Percentiles rank a stretch among this genome's conserved stretches.
phyloP scores from a whole-genome alignment of 169 alveolate genomes.

The Plasmodium inui region DNA sequence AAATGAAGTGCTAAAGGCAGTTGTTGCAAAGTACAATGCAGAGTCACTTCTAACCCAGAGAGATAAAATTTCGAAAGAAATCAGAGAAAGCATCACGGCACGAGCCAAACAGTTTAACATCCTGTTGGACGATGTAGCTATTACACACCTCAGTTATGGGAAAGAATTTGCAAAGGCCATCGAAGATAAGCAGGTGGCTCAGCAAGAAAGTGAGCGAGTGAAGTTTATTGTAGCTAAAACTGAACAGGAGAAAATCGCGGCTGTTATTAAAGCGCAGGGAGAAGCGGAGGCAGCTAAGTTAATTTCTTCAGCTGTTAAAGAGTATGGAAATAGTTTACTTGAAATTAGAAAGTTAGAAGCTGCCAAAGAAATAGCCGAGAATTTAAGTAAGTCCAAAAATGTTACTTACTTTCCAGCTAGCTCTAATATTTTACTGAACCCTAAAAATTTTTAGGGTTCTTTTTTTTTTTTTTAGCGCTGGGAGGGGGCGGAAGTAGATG shows the following conservation, averaged over 20 bases:
- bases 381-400: conserved; percentile 92
- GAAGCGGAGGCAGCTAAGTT: conserved; percentile 98
- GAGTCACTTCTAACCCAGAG: conserved; percentile 96
- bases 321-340: conserved; percentile 94
- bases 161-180: conserved; percentile 97
- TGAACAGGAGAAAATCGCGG: conserved; percentile 96
- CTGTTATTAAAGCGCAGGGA: conserved; percentile 97
- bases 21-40: conserved; percentile 97
- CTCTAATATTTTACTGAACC: conserved; percentile 79
- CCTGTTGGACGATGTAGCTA: conserved; percentile 96
- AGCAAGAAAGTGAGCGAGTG: conserved; percentile 97
- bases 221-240: conserved; percentile 96
- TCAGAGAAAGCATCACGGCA: conserved; percentile 92
- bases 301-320: conserved; percentile 94
- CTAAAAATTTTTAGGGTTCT: conserved; percentile 12
- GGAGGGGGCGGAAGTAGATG: background rate
- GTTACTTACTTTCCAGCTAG: conserved; percentile 90
- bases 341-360: conserved; percentile 97
- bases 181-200: conserved; percentile 98
- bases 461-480: background rate
- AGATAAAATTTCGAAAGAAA: conserved; percentile 94
- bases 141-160: conserved; percentile 96
- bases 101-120: conserved; percentile 96
- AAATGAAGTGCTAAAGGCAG: conserved; percentile 97
- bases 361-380: conserved; percentile 96